Conservation (phyloP, 768 basidiomycete species). For the Lactarius vividus region DNA sequence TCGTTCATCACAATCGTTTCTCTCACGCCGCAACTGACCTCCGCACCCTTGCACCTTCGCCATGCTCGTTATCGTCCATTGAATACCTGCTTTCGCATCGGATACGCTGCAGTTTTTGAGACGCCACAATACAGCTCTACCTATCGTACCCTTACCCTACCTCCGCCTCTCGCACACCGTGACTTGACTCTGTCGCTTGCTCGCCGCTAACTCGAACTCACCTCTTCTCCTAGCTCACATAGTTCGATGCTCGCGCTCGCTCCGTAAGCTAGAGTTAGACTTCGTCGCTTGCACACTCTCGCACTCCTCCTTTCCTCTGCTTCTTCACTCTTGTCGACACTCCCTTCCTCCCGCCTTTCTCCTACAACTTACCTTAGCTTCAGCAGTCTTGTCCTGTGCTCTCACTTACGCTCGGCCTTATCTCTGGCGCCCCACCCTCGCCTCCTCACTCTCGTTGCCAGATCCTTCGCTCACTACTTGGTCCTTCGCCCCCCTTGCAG, state of each 20-base stretch:
- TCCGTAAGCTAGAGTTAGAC: not conserved
- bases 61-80: too few relatives aligned
- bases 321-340: not conserved
- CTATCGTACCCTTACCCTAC: too few relatives aligned
- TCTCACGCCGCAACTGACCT: too few relatives aligned
- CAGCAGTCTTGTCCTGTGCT: not conserved
- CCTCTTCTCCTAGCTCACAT: not conserved
- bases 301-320: too few relatives aligned
- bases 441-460: not conserved
- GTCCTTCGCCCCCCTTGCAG: not conserved
- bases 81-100: too few relatives aligned
- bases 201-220: too few relatives aligned
- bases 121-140: not conserved
- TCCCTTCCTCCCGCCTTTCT: too few relatives aligned
- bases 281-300: not conserved
- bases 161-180: not conserved
- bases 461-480: not conserved
- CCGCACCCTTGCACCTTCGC: too few relatives aligned
- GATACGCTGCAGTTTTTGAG: not conserved
- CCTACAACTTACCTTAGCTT: too few relatives aligned
- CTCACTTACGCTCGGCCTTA: not conserved
- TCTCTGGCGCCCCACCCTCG: not conserved
- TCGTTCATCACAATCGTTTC: too few relatives aligned
- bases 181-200: not conserved
- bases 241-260: not conserved